phyloP scores from a whole-genome alignment of 495 filamentous ascomycete genomes.

The Parathielavia appendiculata region DNA sequence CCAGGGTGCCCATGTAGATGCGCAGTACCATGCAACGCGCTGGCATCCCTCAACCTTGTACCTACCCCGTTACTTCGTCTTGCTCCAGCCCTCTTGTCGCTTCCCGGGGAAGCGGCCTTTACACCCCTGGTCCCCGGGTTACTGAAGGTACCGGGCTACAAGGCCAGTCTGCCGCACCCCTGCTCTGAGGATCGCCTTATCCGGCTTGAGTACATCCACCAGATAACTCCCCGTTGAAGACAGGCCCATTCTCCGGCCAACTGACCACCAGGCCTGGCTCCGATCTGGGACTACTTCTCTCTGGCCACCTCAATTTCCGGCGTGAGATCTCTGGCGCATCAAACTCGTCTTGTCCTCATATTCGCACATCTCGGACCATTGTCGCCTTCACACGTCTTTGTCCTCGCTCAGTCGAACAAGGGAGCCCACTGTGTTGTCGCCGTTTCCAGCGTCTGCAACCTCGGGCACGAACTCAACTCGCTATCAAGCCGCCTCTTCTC shows the following conservation, averaged over 20 bases:
- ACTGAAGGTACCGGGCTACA: not conserved
- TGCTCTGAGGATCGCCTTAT: constrained; percentile 15
- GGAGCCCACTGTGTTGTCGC: not conserved
- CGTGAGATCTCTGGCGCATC: constrained; percentile 13
- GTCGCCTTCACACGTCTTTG: constrained; percentile 5
- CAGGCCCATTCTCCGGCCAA: constrained; percentile 14
- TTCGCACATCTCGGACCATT: constrained; percentile 7
- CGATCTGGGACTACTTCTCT: constrained; percentile 5
- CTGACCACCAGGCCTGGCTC: constrained; percentile 1
- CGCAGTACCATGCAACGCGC: constrained; percentile 26
- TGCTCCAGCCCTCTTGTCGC: not conserved
- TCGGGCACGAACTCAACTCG: not conserved
- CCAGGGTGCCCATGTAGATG: constrained; percentile 13
- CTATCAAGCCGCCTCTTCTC: not conserved
- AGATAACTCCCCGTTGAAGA: constrained; percentile 11
- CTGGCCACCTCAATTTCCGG: constrained; percentile 1
- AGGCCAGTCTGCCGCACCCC: not conserved
- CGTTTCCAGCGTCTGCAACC: not conserved
- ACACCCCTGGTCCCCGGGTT: constrained; percentile 1
- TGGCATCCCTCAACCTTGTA: constrained; percentile 25
- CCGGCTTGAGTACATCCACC: constrained; percentile 2
- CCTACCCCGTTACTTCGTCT: constrained; percentile 10
- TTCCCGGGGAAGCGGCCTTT: constrained; percentile 10
- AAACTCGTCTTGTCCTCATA: constrained; percentile 19
- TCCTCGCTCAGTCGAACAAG: constrained; percentile 1